Evolutionary conservation across 495 filamentous ascomycete genomes (phyloP).

Genomic region (Penicillium coffeae): DNA sequence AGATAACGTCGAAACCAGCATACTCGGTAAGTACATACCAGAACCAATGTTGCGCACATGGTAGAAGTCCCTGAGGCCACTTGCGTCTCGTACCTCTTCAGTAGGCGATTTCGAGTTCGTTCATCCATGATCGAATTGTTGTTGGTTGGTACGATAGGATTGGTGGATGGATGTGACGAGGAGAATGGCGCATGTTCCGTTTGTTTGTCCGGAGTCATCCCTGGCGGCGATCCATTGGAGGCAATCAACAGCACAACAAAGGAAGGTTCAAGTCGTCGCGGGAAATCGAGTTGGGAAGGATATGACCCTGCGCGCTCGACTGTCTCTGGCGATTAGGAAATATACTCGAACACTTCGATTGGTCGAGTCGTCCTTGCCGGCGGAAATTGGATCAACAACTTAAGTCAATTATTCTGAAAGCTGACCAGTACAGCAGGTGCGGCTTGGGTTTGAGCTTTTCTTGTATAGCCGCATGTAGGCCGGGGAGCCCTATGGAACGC

Average conservation of each 20-base stretch:
- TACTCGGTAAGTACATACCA: constrained; percentile 30
- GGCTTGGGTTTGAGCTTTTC: neutral
- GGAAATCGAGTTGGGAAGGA: neutral
- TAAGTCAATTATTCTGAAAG: too few species aligned
- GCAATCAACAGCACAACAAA: constrained; percentile 1
- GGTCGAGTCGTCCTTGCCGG: too few species aligned
- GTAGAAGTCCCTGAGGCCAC: constrained; percentile 44
- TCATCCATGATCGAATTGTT: constrained; percentile 41
- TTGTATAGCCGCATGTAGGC: constrained; percentile 21
- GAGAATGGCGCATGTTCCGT: constrained; percentile 43
- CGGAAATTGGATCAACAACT: too few species aligned
- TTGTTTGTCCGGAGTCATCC: constrained; percentile 43
- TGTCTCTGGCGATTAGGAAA: too few species aligned
- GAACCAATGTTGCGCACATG: constrained; percentile 41
- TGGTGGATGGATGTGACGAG: constrained; percentile 21
- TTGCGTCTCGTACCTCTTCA: constrained; percentile 47
- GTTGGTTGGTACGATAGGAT: constrained; percentile 30
- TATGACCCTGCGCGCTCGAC: too few species aligned
- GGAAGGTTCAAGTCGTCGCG: constrained; percentile 7
- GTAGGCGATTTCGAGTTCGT: constrained; percentile 34
- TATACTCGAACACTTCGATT: too few species aligned
- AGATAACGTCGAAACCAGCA: neutral
- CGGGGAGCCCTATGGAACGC: constrained; percentile 53
- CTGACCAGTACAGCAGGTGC: too few species aligned
- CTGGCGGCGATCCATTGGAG: constrained; percentile 31